Conservation (phyloP, 2,329 filamentous ascomycete species). For the Colletotrichum spinosum region DNA sequence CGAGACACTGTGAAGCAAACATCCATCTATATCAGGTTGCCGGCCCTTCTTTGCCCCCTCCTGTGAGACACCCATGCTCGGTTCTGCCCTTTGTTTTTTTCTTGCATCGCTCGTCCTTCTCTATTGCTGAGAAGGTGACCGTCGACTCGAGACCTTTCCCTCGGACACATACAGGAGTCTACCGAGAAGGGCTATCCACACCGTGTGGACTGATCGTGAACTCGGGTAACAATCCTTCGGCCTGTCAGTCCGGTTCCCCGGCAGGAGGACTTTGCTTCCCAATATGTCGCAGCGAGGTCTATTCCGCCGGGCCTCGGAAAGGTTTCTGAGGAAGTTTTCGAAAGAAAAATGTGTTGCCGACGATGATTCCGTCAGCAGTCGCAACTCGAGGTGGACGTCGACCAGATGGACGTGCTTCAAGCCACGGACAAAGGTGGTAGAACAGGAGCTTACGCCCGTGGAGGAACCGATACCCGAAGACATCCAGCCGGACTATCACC, state of each 20-base stretch:
- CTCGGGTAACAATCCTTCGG: neutral
- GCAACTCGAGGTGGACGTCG: no score
- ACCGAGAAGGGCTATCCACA: neutral
- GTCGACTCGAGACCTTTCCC: neutral
- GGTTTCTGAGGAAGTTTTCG: neutral
- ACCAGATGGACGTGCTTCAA: neutral
- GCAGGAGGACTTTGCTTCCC: no score
- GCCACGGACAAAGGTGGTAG: neutral
- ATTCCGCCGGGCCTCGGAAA: conserved; percentile 10
- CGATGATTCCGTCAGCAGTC: no score
- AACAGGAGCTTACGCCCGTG: neutral
- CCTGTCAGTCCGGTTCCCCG: neutral
- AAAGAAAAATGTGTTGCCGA: neutral
- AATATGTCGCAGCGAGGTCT: conserved; percentile 2
- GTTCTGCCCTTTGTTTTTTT: neutral
- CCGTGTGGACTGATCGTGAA: neutral
- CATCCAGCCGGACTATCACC: neutral
- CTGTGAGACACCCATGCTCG: neutral
- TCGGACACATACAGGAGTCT: neutral
- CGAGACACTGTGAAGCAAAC: conserved; percentile 31
- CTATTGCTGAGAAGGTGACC: neutral
- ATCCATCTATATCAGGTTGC: conserved; percentile 27
- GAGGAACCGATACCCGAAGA: neutral
- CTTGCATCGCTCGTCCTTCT: neutral
- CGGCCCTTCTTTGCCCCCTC: neutral